Evolutionary conservation across 139 green algal genomes (phyloP).

Genomic region (Auxenochlorella pyrenoidosa): DNA sequence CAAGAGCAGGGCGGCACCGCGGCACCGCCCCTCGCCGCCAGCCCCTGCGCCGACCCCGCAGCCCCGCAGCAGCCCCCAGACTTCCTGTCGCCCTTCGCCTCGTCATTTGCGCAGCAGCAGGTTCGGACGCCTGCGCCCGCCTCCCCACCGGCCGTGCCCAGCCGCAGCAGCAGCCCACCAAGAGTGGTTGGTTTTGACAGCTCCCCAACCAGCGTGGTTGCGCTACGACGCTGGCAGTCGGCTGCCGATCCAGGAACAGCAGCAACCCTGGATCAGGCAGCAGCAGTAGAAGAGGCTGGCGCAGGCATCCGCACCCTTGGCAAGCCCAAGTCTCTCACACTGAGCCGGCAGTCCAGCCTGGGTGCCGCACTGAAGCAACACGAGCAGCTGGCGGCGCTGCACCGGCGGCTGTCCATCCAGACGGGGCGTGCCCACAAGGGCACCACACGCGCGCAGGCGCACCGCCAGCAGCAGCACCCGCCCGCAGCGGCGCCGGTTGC

Average conservation of each 20-base stretch:
- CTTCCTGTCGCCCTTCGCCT: conserved; percentile 21
- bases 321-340: too few species aligned
- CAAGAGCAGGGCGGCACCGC: background rate
- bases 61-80: background rate
- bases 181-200: conserved; percentile 12
- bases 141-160: background rate
- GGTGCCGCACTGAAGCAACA: conserved; percentile 7
- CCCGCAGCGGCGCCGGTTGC: background rate
- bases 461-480: background rate
- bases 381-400: conserved; percentile 3
- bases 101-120: conserved; percentile 5
- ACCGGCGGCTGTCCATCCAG: conserved; percentile 14
- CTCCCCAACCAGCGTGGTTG: conserved; percentile 6
- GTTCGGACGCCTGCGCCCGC: background rate
- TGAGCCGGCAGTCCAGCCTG: conserved; percentile 17
- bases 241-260: background rate
- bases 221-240: conserved; percentile 22
- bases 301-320: background rate
- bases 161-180: conserved; percentile 7
- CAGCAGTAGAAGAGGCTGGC: background rate
- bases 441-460: background rate
- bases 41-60: background rate
- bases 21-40: background rate
- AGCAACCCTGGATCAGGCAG: background rate
- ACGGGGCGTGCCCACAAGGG: background rate